A percentile compares a stretch with the other conserved stretches of the same genome.
These are phyloP conservation scores for Ceratobasidium sp. DNA, from an alignment of 1,284 basidiomycete genomes.

Conservation along the genomic window DNA sequence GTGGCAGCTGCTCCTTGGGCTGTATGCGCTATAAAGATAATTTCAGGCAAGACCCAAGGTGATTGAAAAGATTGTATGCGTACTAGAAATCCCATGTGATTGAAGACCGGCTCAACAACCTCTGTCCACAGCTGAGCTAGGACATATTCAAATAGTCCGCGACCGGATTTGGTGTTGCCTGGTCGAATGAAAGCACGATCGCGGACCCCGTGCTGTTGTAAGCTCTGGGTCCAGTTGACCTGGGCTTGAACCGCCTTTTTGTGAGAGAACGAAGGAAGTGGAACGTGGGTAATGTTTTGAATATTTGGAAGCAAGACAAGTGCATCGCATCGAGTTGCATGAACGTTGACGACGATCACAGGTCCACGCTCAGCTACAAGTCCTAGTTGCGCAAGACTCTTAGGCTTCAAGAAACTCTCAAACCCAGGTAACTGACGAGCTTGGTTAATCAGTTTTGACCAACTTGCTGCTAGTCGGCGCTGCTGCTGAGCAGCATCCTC, in stretches of 20 bases:
- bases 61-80: too few relatives aligned
- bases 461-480: background rate
- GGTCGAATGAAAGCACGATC: too few relatives aligned
- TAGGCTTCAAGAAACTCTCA: background rate
- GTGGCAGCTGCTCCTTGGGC: background rate
- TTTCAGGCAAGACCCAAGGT: too few relatives aligned
- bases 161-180: too few relatives aligned
- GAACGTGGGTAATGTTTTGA: background rate
- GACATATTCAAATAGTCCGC: too few relatives aligned
- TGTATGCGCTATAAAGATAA: background rate
- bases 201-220: background rate
- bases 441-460: background rate
- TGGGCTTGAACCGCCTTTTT: background rate
- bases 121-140: background rate
- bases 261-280: background rate
- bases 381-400: background rate
- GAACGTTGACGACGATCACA: conserved; percentile 1
- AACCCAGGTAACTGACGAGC: background rate
- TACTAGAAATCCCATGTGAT: background rate
- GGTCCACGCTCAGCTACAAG: background rate
- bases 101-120: background rate
- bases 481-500: conserved; percentile 4
- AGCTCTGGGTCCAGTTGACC: background rate
- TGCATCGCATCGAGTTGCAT: background rate
- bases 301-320: background rate